A percentile compares a stretch with the other conserved stretches of the same genome.
These are phyloP conservation scores for Hymenoscyphus scutula DNA, from an alignment of 2,329 filamentous ascomycete species.

Conservation along the genomic window DNA sequence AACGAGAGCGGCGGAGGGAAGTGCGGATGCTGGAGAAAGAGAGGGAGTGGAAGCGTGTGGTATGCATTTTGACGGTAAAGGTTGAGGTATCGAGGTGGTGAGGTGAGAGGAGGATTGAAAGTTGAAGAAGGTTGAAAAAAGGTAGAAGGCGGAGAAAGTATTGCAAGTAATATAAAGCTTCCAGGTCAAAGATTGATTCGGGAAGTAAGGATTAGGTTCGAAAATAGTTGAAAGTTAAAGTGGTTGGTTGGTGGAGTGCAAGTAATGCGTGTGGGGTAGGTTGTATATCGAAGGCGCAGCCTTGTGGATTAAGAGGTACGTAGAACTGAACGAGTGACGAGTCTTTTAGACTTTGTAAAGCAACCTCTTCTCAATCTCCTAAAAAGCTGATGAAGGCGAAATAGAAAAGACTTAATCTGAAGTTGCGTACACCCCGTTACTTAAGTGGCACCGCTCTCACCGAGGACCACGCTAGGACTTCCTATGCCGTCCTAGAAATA, in stretches of 20 bases:
- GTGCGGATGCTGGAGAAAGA: constrained; percentile 55
- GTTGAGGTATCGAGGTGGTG: constrained; percentile 4
- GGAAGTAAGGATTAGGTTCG: constrained; percentile 4
- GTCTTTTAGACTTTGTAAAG: constrained; percentile 23
- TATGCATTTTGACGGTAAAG: constrained; percentile 30
- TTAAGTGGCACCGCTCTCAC: constrained; percentile 24
- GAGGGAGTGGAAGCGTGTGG: constrained; percentile 34
- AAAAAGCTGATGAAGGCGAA: background rate
- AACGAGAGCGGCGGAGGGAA: constrained; percentile 53
- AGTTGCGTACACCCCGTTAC: constrained; percentile 24
- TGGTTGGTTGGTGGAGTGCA: constrained; percentile 2
- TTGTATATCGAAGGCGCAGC: constrained; percentile 24
- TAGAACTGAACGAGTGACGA: constrained; percentile 32
- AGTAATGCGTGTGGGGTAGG: constrained; percentile 5
- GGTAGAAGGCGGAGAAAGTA: constrained; percentile 1
- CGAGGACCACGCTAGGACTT: constrained; percentile 17
- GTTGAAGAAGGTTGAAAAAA: background rate
- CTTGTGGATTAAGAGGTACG: constrained; percentile 19
- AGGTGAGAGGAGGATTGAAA: constrained; percentile 1
- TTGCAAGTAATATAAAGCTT: constrained; percentile 1
- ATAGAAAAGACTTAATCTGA: constrained; percentile 19
- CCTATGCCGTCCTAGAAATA: constrained; percentile 21
- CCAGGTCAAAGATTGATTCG: background rate
- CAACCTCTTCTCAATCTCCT: background rate
- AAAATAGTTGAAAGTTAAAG: background rate